A percentile compares a stretch with the other conserved stretches of the same genome.
Conservation (phyloP, 225 moss, liverwort and hornwort species). For the Physcomitrellopsis africana region DNA sequence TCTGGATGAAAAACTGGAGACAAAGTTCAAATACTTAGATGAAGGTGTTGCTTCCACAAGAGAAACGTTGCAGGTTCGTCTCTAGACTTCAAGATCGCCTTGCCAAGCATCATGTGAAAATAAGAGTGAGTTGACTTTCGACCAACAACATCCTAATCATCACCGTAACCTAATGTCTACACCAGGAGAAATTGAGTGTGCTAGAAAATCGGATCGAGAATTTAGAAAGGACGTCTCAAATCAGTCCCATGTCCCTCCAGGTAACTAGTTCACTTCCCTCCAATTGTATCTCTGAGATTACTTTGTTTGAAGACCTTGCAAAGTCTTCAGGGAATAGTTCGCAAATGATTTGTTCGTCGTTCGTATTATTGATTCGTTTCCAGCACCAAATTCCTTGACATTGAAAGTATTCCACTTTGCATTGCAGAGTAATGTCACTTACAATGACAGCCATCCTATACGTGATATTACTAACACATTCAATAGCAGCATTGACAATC, state of each 20-base stretch:
- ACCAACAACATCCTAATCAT: not conserved
- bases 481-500: slow-evolving; percentile 42
- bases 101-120: not conserved
- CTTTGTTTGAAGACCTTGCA: no score
- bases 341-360: not conserved
- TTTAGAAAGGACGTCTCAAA: slow-evolving; percentile 53
- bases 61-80: slow-evolving; percentile 57
- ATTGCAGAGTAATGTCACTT: slow-evolving; percentile 47
- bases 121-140: not conserved
- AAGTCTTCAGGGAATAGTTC: no score
- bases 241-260: slow-evolving; percentile 50
- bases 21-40: slow-evolving; percentile 56
- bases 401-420: not conserved
- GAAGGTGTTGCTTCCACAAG: slow-evolving; percentile 57
- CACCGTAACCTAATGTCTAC: not conserved
- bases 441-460: slow-evolving; percentile 49
- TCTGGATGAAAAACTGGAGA: slow-evolving; percentile 58
- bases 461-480: slow-evolving; percentile 66
- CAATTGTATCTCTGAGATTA: not conserved
- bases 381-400: not conserved
- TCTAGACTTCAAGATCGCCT: slow-evolving; percentile 4
- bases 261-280: slow-evolving; percentile 22
- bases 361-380: not conserved
- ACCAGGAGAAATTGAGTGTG: slow-evolving; percentile 48
- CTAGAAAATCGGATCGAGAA: slow-evolving; percentile 55